phyloP scores from a whole-genome alignment of 768 basidiomycete genomes.

The Collybia nuda region DNA sequence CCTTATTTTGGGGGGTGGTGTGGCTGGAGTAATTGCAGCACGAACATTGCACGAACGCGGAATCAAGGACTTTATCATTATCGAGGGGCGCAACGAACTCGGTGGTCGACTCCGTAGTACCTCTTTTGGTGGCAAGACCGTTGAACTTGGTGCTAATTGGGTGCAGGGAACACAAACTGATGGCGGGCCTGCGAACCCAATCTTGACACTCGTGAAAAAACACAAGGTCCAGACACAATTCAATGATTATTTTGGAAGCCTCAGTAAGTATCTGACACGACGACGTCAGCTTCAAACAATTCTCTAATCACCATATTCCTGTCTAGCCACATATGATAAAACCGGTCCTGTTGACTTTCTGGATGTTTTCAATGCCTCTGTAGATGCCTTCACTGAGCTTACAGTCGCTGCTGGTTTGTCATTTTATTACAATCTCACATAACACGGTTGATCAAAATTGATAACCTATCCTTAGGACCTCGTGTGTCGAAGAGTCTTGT shows the following conservation, averaged over 20 bases:
- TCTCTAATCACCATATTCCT: neutral
- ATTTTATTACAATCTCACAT: neutral
- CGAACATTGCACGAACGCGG: constrained; percentile 54
- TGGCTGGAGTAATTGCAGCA: constrained; percentile 66
- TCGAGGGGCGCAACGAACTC: constrained; percentile 58
- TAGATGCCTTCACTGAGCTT: constrained; percentile 37
- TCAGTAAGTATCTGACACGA: constrained; percentile 33
- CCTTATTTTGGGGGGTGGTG: constrained; percentile 66
- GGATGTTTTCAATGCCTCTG: constrained; percentile 39
- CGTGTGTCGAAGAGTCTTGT: constrained; percentile 47
- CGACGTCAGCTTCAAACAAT: neutral
- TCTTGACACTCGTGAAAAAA: constrained; percentile 55
- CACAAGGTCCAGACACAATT: constrained; percentile 45
- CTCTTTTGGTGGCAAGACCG: constrained; percentile 43
- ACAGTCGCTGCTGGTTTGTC: constrained; percentile 44
- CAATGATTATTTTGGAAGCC: constrained; percentile 42
- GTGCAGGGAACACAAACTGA: constrained; percentile 49
- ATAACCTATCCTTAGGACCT: constrained; percentile 29
- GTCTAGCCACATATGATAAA: constrained; percentile 54
- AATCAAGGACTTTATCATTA: constrained; percentile 55
- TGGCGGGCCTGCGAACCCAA: constrained; percentile 56
- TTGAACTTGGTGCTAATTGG: constrained; percentile 67
- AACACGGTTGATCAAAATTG: neutral
- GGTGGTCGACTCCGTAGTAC: constrained; percentile 60
- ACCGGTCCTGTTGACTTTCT: constrained; percentile 48